Evolutionary conservation across 2,329 filamentous ascomycete genomes (phyloP), one percentile per base, ranked within the genome.

Genomic region (Aspergillus arachidicola): DNA sequence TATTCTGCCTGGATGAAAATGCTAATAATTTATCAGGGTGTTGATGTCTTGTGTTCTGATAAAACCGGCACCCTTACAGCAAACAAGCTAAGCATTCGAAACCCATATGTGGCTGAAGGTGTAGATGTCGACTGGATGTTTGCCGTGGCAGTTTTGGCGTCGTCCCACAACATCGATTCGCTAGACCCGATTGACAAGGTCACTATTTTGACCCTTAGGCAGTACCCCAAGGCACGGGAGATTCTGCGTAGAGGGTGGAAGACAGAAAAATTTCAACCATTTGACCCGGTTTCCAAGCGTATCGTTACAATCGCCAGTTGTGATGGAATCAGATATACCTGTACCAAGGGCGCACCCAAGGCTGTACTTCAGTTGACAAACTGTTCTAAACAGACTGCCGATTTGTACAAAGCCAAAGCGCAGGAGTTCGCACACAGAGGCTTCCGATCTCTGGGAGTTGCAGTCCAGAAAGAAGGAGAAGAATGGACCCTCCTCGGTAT

Each of bases 51-150:
- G 68, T 93, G 90, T 81, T 93, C 91, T 65, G 91, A 93, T 79
- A 93, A 93, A 83, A 93, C 91, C 11, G 91, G 91, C 80, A 93
- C 90, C 26, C 83, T 93, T n/a, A 79, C 76, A 2, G 76, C 76
- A 21, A 79, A 79, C 67, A 90, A 92, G 80, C 82, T 93, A 64
- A 90, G 87, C 72, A 91, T 93, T 71, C 89, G 90, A 69, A 90
- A 92, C 71, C 90, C 91, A 2, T 93, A 89, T 77, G 89, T 92
- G 53, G 87, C 89, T 48, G 90, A 92, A 78, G 91, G 90, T 60
- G 86, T 91, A 70, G 90, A 92, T 75, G 85, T 92, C 74, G 90
- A 92, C 81, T 93, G 90, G 89, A 91, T 93, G 89, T 92, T 93
- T 87, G 89, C 90, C 60, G 90, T 91, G 66, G 90, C 90, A 63